Base-by-base conservation (phyloP, 192 early-diverging fungal species). In the Podila minutissima region DNA sequence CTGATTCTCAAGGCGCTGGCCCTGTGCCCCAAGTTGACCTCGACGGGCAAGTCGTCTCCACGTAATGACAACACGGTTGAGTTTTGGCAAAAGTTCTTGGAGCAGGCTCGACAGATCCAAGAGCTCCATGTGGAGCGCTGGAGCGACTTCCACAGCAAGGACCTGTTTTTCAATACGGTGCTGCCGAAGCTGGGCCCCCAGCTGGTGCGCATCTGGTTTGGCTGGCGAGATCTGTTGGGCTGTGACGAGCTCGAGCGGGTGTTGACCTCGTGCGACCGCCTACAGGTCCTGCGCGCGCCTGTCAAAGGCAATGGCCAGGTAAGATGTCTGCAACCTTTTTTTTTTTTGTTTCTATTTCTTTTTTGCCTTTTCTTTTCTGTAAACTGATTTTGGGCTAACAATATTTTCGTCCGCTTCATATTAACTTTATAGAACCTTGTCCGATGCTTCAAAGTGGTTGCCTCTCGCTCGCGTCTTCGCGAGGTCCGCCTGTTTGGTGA, bases 251-350 rank as follows among this genome's bases (percentile, higher is more conserved):
- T 81, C 3, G 71, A 81, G 19, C 77, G 63, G 0, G 77, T 81
- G 17, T 66, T 81, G 29, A 81, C 77, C 37, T 73, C 70, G 13
- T 81, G 77, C 26, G 67, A 81, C 37, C 77, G 71, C 24, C 77
- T 81, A 2, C 77, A 81, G 24, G 77, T 81, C 31, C 71, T 81
- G 2, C 77, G 77, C 20, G 77, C 77, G 26, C 77, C 77, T 48
- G 77, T 81, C 62, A 81, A 81, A 49, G 77, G 77, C 71, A 81
- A 81, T 73, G 77, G 77, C 66, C 77, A 81, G 77, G 77, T 81
- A 20, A 64, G 64, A 48, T 65, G 11, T 5, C 24, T n/a, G 50
- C 31, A 67, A 28, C 9, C 12, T 60, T 19, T 62, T 38, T 17
- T 62, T 50, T 32, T 26, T 37, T 15, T n/a, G n/a, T n/a, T n/a